Evolutionary conservation across 2,329 filamentous ascomycete genomes (phyloP).

Genomic region (Herpotrichia juniperi): DNA sequence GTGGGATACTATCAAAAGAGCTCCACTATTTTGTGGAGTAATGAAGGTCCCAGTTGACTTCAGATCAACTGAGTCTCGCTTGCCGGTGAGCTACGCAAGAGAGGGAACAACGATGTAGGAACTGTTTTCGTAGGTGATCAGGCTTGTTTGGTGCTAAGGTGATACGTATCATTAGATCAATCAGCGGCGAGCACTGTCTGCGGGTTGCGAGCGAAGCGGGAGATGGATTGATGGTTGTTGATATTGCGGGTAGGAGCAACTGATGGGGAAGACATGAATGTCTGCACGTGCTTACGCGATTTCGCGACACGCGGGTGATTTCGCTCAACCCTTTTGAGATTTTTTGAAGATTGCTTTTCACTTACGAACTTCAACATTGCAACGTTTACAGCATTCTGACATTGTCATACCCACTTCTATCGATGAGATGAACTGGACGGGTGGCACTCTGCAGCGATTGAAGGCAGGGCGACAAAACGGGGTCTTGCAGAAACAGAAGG

Average conservation of each 20-base stretch:
- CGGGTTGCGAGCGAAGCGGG: not conserved
- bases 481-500: slow-evolving; percentile 50
- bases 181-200: too few relatives aligned
- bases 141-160: too few relatives aligned
- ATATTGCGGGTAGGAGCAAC: too few relatives aligned
- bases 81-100: not conserved
- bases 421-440: slow-evolving; percentile 60
- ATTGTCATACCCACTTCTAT: not conserved
- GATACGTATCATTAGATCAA: too few relatives aligned
- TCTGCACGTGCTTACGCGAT: not conserved
- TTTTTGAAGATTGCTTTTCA: too few relatives aligned
- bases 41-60: not conserved
- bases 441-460: slow-evolving; percentile 49
- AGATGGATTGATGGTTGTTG: too few relatives aligned
- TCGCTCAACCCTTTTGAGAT: too few relatives aligned
- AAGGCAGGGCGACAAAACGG: slow-evolving; percentile 44
- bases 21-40: not conserved
- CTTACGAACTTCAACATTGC: not conserved
- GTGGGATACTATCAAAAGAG: not conserved
- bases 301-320: not conserved
- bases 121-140: not conserved
- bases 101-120: not conserved
- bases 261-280: not conserved
- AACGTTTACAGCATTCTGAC: not conserved
- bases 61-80: not conserved